Percentiles rank a stretch among this genome's conserved stretches.
Conservation (phyloP, 2,329 filamentous ascomycete species). For the Blastomyces percursus region DNA sequence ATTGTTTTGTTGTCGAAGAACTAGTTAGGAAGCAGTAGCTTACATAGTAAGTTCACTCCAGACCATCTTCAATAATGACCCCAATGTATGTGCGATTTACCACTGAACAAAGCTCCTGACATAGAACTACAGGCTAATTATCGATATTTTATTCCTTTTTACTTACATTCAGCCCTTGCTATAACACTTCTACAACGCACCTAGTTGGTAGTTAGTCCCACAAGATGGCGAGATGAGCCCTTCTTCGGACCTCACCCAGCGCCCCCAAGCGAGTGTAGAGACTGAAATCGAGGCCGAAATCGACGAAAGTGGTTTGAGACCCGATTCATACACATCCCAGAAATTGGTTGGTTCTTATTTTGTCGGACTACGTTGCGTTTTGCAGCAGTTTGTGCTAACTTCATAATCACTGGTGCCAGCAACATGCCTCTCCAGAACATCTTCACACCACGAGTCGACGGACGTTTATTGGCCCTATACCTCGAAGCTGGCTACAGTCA, state of each 20-base stretch:
- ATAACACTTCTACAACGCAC: background rate
- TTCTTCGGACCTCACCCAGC: conserved; percentile 7
- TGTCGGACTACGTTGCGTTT: background rate
- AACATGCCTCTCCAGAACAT: conserved; percentile 52
- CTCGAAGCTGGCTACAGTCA: conserved; percentile 53
- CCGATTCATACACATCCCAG: conserved; percentile 44
- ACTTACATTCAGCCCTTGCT: background rate
- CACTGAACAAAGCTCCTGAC: background rate
- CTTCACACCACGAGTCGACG: conserved; percentile 51
- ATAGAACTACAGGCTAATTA: too few species aligned
- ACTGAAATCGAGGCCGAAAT: conserved; percentile 2
- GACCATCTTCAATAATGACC: background rate
- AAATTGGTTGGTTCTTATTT: conserved; percentile 35
- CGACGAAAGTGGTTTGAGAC: conserved; percentile 28
- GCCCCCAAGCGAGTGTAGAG: conserved; percentile 10
- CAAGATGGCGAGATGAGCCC: conserved; percentile 12
- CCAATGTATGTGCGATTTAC: background rate
- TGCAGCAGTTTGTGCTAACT: conserved; percentile 6
- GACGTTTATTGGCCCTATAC: conserved; percentile 56
- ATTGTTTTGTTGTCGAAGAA: conserved; percentile 12
- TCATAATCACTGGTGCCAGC: conserved; percentile 25
- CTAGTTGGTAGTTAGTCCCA: background rate
- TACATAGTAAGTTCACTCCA: background rate
- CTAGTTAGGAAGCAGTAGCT: background rate
- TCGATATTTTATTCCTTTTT: background rate